phyloP scores from a whole-genome alignment of 2,329 filamentous ascomycete species.

The Sphaceloma murrayae region DNA sequence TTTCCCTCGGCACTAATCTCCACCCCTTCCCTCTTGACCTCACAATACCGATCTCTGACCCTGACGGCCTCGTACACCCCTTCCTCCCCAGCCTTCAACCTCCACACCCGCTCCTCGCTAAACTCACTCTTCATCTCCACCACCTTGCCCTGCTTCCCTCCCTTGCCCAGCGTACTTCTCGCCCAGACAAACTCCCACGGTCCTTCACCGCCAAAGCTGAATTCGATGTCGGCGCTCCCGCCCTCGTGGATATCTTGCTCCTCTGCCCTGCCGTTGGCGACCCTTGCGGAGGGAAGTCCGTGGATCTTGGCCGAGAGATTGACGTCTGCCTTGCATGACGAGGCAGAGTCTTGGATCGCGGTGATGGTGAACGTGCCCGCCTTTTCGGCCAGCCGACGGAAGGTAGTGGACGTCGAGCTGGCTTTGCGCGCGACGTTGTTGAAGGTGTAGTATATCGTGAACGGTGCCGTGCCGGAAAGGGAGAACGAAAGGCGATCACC shows the following conservation, averaged over 20 bases:
- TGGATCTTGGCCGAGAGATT: constrained; percentile 77
- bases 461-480: constrained; percentile 80
- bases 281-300: constrained; percentile 80
- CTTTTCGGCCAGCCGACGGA: constrained; percentile 85
- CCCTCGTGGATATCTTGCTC: constrained; percentile 94
- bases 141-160: constrained; percentile 66
- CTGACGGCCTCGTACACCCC: constrained; percentile 95
- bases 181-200: constrained; percentile 98
- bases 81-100: constrained; percentile 78
- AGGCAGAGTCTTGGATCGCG: constrained; percentile 75
- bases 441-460: constrained; percentile 88
- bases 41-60: constrained; percentile 88
- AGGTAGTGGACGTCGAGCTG: constrained; percentile 67
- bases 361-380: constrained; percentile 84
- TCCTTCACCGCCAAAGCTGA: constrained; percentile 90
- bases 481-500: constrained; percentile 91
- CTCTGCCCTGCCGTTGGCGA: constrained; percentile 71
- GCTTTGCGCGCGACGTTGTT: constrained; percentile 69
- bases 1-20: constrained; percentile 27
- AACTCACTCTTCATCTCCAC: constrained; percentile 86
- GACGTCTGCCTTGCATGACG: constrained; percentile 72
- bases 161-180: constrained; percentile 72
- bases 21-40: constrained; percentile 65
- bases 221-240: constrained; percentile 82
- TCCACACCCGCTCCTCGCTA: constrained; percentile 71